Evolutionary conservation across 768 basidiomycete genomes (phyloP).

Genomic region (Calocybe gangraenosa): DNA sequence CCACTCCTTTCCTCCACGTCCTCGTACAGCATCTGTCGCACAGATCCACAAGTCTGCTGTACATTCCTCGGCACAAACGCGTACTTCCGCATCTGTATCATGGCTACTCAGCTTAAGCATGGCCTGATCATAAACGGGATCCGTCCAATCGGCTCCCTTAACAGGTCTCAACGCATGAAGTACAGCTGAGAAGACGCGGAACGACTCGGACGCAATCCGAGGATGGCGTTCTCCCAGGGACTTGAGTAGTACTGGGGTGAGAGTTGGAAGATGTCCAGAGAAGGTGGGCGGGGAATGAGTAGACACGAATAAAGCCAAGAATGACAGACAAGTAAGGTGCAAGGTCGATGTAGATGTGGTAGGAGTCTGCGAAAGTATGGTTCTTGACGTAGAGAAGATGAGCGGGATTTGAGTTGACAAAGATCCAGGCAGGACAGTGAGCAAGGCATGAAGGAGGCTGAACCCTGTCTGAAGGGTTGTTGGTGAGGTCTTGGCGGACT

Average conservation of each 20-base stretch:
- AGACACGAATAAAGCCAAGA: constrained; percentile 81
- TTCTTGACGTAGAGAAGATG: constrained; percentile 62
- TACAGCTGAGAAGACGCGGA: constrained; percentile 82
- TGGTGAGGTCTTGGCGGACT: constrained; percentile 71
- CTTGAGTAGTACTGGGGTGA: constrained; percentile 74
- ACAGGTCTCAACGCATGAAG: constrained; percentile 73
- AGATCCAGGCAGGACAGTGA: constrained; percentile 80
- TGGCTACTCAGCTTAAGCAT: constrained; percentile 64
- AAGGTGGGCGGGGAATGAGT: constrained; percentile 61
- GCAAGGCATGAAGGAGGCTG: constrained; percentile 66
- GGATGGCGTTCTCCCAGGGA: constrained; percentile 82
- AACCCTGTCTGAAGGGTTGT: constrained; percentile 85
- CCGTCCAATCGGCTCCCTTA: constrained; percentile 60
- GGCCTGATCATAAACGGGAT: constrained; percentile 72
- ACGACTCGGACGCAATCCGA: constrained; percentile 82
- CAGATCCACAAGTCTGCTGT: constrained; percentile 87
- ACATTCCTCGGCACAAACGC: constrained; percentile 74
- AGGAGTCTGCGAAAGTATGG: constrained; percentile 61
- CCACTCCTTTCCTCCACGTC: constrained; percentile 74
- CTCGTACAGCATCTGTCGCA: constrained; percentile 67
- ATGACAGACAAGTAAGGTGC: constrained; percentile 80
- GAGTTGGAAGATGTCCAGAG: constrained; percentile 49
- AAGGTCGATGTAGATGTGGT: constrained; percentile 78
- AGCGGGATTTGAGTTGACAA: constrained; percentile 63
- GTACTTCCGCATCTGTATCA: constrained; percentile 91